Base-by-base conservation (phyloP, 208 protist genomes). In the Leishmania lainsoni region DNA sequence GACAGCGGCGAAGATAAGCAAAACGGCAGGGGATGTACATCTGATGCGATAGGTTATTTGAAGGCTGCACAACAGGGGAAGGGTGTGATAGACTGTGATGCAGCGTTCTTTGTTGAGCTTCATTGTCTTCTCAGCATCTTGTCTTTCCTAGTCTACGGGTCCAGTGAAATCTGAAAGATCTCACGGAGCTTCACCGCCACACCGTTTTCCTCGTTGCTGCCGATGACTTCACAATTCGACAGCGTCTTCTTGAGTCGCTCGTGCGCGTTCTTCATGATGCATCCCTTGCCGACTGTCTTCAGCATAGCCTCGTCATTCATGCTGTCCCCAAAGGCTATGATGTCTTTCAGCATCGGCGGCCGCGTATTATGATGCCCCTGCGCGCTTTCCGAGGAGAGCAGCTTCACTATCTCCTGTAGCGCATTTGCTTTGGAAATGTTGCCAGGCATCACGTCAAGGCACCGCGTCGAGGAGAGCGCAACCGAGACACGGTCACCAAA, bases 281-380 rank as follows among this genome's bases (percentile, higher is more conserved):
- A 95, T 0, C 86, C 81, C 61, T 85, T 80, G 5, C 86, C 88
- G 2, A 84, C 89, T 2, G 81, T 66, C 35, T 86, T 29, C 79
- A 95, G 81, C 92, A 95, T 94, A 0, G 85, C 77, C 32, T 83
- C 70, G 52, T 95, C 92, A 75, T 94, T 96, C 88, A 93, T 92
- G 29, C 87, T 89, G 70, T 94, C 90, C 5, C 93, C 93, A 81
- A 96, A 94, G 26, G 90, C 89, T 16, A 87, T 85, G 10, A 87
- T 83, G 14, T 93, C 83, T 0, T 83, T 70, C 3, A 89, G 39
- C 16, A 59, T 42, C 0, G 93, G 14, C 12, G 42, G 4, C 5
- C 4, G 42, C 42, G 42, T 5, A 5, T 45, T 5, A 4, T 45
- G 42, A 3, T 45, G 42, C 42, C 4, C 5, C 0, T 45, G 42